These are phyloP conservation scores for Henckelia pumila DNA, from an alignment of 257 asterid genomes.

Conservation along the genomic window DNA sequence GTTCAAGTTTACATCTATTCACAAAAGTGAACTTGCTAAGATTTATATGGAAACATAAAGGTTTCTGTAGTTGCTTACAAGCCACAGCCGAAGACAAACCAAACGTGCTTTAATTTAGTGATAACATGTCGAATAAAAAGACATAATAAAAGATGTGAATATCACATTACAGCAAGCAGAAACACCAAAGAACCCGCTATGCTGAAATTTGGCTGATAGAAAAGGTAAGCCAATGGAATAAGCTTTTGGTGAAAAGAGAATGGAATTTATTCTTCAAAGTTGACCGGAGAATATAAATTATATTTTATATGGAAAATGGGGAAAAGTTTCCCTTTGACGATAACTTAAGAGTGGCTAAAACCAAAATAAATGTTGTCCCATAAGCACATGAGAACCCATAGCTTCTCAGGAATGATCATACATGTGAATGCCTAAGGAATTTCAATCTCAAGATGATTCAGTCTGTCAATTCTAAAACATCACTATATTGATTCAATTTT, in stretches of 20 bases:
- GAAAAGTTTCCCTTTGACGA: background rate
- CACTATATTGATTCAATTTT: background rate
- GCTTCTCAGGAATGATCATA: background rate
- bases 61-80: background rate
- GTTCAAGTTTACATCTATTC: background rate
- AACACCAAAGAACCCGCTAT: background rate
- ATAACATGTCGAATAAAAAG: background rate
- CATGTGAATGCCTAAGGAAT: slow-evolving; percentile 3
- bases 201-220: background rate
- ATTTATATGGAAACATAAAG: background rate
- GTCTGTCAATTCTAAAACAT: background rate
- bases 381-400: slow-evolving; percentile 2
- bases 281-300: background rate
- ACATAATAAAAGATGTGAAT: background rate
- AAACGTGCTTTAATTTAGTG: background rate
- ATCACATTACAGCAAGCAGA: background rate
- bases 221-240: background rate
- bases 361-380: background rate
- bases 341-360: background rate
- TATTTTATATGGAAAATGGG: background rate
- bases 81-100: background rate
- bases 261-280: background rate
- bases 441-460: slow-evolving; percentile 5
- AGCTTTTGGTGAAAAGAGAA: background rate
- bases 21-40: background rate